Base-by-base conservation (phyloP, 2,329 filamentous ascomycete species). In the Penicillium sp. region DNA sequence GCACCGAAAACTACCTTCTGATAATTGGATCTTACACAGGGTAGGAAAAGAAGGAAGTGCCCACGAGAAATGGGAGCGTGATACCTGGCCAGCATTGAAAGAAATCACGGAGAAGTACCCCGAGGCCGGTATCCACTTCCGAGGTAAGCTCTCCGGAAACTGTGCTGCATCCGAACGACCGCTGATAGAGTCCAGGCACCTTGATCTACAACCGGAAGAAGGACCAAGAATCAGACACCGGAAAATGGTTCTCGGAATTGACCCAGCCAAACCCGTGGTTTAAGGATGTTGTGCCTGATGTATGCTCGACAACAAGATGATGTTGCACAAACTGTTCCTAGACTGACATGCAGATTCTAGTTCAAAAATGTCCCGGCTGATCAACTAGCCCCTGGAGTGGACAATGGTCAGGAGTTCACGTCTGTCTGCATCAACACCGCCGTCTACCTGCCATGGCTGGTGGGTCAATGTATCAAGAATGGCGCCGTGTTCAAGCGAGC, bases 351-450 rank as follows among this genome's bases (percentile, higher is more conserved):
- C 46, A 12, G 1, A 29, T 11, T 31, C 2, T 54, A 81, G 78
- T 92, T 84, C 69, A 80, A 81, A 53, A 73, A 82, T 49, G 69
- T 92, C 3, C 64, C 77, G 4, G 67, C 77, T 9, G 52, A 63
- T 9, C 77, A 86, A 58, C 73, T 95, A 1, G 80, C 82, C 0
- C 60, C 73, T 0, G 87, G 80, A 14, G 80, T 85, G 45, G 84
- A 89, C 52, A 86, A 85, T 10, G 90, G 83, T 19, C 87, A 82
- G 42, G 76, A 79, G 47, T 95, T 93, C 69, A 89, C 82, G 7
- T 92, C 88, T 1, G 84, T 95, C 34, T 96, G 91, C 72, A 92
- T 96, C 68, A 96, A 97, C 72, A 88, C 88, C 0, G 82, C 87
- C 35, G 72, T 96, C 50, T 97, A 96, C 71, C 81, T 96, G 2